Conservation (phyloP, 2,329 filamentous ascomycete species). For the Colletotrichum sojae region DNA sequence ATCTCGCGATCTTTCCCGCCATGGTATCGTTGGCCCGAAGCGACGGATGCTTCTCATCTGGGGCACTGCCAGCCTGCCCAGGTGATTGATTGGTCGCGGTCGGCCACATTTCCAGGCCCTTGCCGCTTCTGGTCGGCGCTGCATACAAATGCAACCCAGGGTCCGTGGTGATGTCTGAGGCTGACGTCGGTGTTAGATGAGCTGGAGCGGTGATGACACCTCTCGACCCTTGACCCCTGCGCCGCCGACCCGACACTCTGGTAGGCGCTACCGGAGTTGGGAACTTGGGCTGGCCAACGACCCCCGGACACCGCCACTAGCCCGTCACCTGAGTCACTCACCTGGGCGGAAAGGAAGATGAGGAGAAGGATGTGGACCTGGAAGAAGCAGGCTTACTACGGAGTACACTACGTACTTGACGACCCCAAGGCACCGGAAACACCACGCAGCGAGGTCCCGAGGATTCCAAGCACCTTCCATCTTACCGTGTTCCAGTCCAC, state of each 20-base stretch:
- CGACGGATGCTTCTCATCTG: conserved; percentile 13
- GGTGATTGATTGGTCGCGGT: conserved; percentile 33
- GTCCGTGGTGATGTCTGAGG: conserved; percentile 34
- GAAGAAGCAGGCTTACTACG: neutral
- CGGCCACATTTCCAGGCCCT: conserved; percentile 22
- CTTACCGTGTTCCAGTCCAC: conserved; percentile 25
- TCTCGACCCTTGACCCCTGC: conserved; percentile 39
- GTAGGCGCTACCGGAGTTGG: conserved; percentile 30
- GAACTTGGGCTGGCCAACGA: conserved; percentile 23
- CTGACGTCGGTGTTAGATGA: conserved; percentile 38
- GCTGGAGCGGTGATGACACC: conserved; percentile 30
- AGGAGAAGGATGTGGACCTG: conserved; percentile 24
- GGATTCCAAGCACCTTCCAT: conserved; percentile 13
- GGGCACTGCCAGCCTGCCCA: neutral
- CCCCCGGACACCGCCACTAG: conserved; percentile 33
- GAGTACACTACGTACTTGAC: neutral
- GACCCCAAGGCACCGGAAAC: conserved; percentile 14
- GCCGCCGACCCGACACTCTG: conserved; percentile 38
- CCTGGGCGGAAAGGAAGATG: conserved; percentile 26
- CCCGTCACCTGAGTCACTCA: conserved; percentile 33
- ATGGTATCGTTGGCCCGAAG: conserved; percentile 22
- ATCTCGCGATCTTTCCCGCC: conserved; percentile 19
- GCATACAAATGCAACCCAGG: conserved; percentile 32
- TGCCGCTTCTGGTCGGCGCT: conserved; percentile 34
- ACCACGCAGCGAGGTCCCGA: neutral